Conservation (phyloP, 2,329 filamentous ascomycete species). For the Apiospora rasikravindrae region DNA sequence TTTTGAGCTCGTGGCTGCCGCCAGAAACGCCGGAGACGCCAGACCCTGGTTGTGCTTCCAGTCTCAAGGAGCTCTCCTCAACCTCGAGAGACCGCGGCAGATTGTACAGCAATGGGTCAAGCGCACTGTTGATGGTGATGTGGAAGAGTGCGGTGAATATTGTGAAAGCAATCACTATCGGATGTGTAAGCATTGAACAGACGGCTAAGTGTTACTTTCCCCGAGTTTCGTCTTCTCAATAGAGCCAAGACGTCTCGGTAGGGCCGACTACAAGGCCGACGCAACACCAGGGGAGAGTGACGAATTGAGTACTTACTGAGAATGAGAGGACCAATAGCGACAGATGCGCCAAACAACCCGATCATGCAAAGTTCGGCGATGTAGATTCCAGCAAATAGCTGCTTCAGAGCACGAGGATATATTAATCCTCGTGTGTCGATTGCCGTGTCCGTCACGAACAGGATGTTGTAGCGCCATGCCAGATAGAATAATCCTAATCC, state of each 20-base stretch:
- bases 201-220: not conserved
- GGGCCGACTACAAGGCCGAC: not conserved
- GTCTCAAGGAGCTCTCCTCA: slow-evolving; percentile 47
- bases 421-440: slow-evolving; percentile 89
- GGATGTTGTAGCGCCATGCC: slow-evolving; percentile 87
- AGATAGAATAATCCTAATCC: slow-evolving; percentile 84
- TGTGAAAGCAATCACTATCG: slow-evolving; percentile 68
- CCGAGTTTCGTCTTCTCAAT: not conserved
- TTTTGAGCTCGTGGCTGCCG: slow-evolving; percentile 35
- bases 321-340: slow-evolving; percentile 70
- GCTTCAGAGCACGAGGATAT: slow-evolving; percentile 86
- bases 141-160: slow-evolving; percentile 80
- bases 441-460: slow-evolving; percentile 82
- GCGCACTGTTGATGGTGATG: slow-evolving; percentile 71
- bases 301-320: slow-evolving; percentile 48
- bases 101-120: slow-evolving; percentile 77
- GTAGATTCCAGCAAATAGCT: slow-evolving; percentile 84
- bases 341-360: slow-evolving; percentile 77
- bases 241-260: not conserved
- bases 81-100: slow-evolving; percentile 71
- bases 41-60: slow-evolving; percentile 27
- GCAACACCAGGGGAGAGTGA: not conserved
- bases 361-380: slow-evolving; percentile 82
- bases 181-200: not conserved
- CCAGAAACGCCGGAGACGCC: slow-evolving; percentile 22